Conservation (phyloP, 2,329 filamentous ascomycete genomes). For the Pseudogymnoascus sp. region DNA sequence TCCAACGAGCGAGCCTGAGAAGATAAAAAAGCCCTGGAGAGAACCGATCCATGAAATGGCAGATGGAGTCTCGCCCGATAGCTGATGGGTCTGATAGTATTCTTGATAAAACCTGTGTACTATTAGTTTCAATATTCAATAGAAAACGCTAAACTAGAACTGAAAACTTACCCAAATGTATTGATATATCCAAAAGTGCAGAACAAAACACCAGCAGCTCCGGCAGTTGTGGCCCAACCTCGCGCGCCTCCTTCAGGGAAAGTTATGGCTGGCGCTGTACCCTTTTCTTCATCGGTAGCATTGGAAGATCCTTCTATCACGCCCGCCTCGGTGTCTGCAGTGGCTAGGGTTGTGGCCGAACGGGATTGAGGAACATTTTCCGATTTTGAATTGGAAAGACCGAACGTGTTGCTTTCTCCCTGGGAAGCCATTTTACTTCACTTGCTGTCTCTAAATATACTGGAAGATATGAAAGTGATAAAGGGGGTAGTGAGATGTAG, state of each 20-base stretch:
- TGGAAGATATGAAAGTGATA: background rate
- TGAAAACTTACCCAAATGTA: constrained; percentile 33
- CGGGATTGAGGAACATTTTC: constrained; percentile 7
- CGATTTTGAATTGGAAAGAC: background rate
- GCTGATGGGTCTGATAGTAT: constrained; percentile 44
- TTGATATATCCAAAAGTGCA: constrained; percentile 42
- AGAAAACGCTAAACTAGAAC: background rate
- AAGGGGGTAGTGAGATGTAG: background rate
- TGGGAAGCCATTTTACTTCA: background rate
- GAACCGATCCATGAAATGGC: constrained; percentile 53
- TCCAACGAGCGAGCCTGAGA: constrained; percentile 40
- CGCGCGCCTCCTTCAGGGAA: constrained; percentile 50
- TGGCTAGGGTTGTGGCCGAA: constrained; percentile 1
- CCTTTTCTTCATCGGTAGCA: background rate
- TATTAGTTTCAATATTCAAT: background rate
- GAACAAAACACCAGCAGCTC: constrained; percentile 35
- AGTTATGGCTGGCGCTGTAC: background rate
- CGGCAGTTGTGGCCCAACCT: constrained; percentile 47
- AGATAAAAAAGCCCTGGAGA: constrained; percentile 45
- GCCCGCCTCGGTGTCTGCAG: background rate
- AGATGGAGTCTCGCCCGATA: constrained; percentile 40
- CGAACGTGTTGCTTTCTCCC: background rate
- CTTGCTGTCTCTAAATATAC: background rate
- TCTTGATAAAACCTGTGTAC: constrained; percentile 45
- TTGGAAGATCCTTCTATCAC: background rate